phyloP scores from a whole-genome alignment of 768 basidiomycete genomes.

The Tylopilus intermedius region DNA sequence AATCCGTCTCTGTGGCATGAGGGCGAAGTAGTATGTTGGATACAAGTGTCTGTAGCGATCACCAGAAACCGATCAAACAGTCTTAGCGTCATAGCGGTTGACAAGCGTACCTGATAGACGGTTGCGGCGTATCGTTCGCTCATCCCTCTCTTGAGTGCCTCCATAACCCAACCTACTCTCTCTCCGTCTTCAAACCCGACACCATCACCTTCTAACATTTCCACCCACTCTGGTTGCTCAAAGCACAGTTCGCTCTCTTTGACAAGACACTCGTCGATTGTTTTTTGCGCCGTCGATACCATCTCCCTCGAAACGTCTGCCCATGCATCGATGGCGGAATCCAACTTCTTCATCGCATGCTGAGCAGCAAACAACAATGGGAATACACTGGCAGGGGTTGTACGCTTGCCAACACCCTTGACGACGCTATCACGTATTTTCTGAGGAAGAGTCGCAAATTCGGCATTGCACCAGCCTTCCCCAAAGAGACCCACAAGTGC shows the following conservation, averaged over 20 bases:
- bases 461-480: constrained; percentile 80
- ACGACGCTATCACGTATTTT: constrained; percentile 64
- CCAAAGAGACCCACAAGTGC: constrained; percentile 83
- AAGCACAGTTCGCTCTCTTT: constrained; percentile 61
- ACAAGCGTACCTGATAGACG: constrained; percentile 67
- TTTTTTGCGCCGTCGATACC: constrained; percentile 56
- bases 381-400: constrained; percentile 64
- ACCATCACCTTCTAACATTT: constrained; percentile 69
- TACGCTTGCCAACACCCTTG: constrained; percentile 67
- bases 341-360: constrained; percentile 52
- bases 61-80: not conserved
- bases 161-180: constrained; percentile 72
- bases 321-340: constrained; percentile 51
- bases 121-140: constrained; percentile 57
- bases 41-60: constrained; percentile 53
- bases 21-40: constrained; percentile 67
- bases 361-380: constrained; percentile 64
- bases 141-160: constrained; percentile 56
- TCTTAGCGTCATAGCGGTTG: not conserved
- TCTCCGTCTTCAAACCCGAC: constrained; percentile 75
- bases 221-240: constrained; percentile 63
- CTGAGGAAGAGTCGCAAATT: constrained; percentile 67
- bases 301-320: constrained; percentile 47
- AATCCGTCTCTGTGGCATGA: constrained; percentile 51
- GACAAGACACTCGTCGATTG: constrained; percentile 58